Base-by-base conservation (phyloP, 768 basidiomycete genomes). In the Brasilioporus rufonigricans region DNA sequence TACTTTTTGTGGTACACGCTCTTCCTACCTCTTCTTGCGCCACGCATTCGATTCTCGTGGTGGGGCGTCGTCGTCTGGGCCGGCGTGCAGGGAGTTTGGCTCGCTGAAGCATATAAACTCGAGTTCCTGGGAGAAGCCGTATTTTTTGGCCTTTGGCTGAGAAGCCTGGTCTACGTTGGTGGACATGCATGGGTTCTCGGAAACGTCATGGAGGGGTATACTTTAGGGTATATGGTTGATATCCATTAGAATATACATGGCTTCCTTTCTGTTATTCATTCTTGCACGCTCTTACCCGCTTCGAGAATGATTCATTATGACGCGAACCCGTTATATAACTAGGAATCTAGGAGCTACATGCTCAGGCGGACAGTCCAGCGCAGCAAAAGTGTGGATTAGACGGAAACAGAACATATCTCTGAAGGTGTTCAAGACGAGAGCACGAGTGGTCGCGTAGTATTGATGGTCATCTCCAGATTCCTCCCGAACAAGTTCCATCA, bases 1-100 rank as follows among this genome's bases (percentile, higher is more conserved):
- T 99, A 99, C 71, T 99, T 98, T 73, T 77, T 96, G 36, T 99
- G 97, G 97, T 98, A 94, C 67, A 83, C 93, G 14, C 83, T 93
- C 47, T 83, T 98, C 56, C 72, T 98, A 0, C 94, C 96, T 0
- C 79, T 93, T 3, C 75, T 96, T 23, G 78, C 93, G 4, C 89
- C 93, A 0, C 77, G 73, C 3, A 71, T 97, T 0, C 69, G 73
- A 1, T 76, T 92, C 43, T 76, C 84, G 1, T 69, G 71, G 18
- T 56, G 69, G 6, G 79, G 80, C 45, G 45, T 80, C 1, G 74
- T 62, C 1, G 74, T 86, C 2, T 99, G 96, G 96, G 74, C 82
- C 0, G 83, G 79, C 0, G 81, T 80, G 10, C 95, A 98, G 74
- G 93, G 81, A 0, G 56, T 94, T 19, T 99, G 97, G 97, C 80